Base-by-base conservation (phyloP, 176 grass and related monocot species). In the Pontederia crassipes region DNA sequence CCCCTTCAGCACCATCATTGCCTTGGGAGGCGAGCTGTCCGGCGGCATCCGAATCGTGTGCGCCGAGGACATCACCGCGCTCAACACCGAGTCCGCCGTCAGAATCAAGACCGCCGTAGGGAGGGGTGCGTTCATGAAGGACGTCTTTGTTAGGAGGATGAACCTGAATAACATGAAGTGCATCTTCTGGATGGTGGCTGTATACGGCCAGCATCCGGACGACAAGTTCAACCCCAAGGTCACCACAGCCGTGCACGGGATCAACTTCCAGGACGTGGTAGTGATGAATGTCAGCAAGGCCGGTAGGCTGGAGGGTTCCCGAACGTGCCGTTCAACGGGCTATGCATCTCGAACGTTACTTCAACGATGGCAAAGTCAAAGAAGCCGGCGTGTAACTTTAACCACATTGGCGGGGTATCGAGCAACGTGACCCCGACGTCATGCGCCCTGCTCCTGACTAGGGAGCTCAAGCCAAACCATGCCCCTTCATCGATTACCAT, bases 131-230 rank as follows among this genome's bases (percentile, higher is more conserved):
- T 95, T 77, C 48, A 83, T 95, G 53, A 90, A 55, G 80, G 86
- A 95, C 53, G 74, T 96, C 63, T 96, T 77, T 61, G 80, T 96
- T 14, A 81, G 73, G 46, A 10, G 78, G 16, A 82, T 96, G 75
- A 85, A 72, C 15, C 80, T 96, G 18, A 74, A 88, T 73, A 96
- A 80, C 68, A 96, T 96, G 86, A 96, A 96, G n/a, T 96, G 78
- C 78, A 69, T 96, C 55, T 96, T 96, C 61, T 96, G 92, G 92
- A 96, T 96, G 92, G 85, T 83, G 0, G 75, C 86, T 57, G 85
- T 77, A 69, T 96, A 96, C 27, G 87, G 92, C 12, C 83, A 90
- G 73, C 92, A 96, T 78, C 86, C 92, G 0, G 92, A 96, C 64
- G 80, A 87, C 57, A 62, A 78, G 0, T 90, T 74, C 2, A 51